Evolutionary conservation across 1,284 basidiomycete genomes (phyloP), one percentile per base, ranked within the genome.

Genomic region (Ceratobasidium sp.): DNA sequence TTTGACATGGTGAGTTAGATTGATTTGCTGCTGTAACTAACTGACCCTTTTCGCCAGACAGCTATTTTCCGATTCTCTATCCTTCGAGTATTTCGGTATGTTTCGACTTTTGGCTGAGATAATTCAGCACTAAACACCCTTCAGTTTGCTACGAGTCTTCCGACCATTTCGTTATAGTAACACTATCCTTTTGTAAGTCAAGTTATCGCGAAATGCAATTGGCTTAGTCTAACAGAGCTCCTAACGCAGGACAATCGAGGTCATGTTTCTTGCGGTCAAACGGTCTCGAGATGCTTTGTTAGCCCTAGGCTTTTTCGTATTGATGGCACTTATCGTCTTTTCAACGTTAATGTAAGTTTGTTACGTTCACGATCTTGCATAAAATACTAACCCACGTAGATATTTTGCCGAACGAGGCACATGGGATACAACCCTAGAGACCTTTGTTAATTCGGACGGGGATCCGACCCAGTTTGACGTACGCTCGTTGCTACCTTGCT

Each of bases 21-120:
- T 31, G n/a, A 42, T 63, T 1, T 42, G 23, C 33, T n/a, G 20
- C 13, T 35, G 23, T 35, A 53, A 51, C 66, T 47, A 31, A 26
- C 54, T 47, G 28, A 77, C 60, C 68, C 35, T 13, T 26, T 54
- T 28, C 42, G 33, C 17, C 79, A 94, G 92, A 90, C 93, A 13
- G 91, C 92, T 49, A 86, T 95, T 76, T 96, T 96, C 84, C 89
- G 95, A 31, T 97, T 96, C 83, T 95, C 94, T 0, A 96, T 96
- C 77, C 85, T 86, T 33, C 78, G 85, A 31, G 78, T 76, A 39
- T 79, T 77, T 28, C 75, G 77, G 64, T 58, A 66, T 65, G 76
- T 56, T 4, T 20, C 2, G 20, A 39, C 15, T n/a, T 33, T 20
- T 13, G 26, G 17, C 23, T 45, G 20, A n/a, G 2, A 26, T 2